Evolutionary conservation across 257 asterid species (phyloP), one percentile per base, ranked within the genome.

Genomic region (Solanum ossicruentum): DNA sequence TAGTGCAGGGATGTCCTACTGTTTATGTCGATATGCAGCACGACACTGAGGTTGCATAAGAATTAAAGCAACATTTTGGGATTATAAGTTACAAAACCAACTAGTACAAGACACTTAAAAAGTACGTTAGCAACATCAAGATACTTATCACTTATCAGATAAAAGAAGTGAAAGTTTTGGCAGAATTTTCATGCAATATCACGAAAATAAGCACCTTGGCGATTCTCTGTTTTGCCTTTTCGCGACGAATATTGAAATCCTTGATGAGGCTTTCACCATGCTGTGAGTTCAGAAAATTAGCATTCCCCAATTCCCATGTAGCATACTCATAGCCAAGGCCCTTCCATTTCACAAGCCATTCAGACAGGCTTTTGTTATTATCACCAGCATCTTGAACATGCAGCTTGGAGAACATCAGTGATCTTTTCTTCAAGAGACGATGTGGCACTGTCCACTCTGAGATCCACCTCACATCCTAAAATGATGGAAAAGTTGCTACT

Each of bases 301-400:
- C 86, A 85, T 85, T 89, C 84, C 91, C 97, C 69, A 92, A 85
- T 89, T 93, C 97, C 97, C 97, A 93, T 7, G 96, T 89, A 73
- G 92, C 91, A 89, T 89, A 87, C 84, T 89, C 91, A 90, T 92
- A 91, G 83, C 73, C 89, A 88, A 92, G 96, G 88, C 92, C 92
- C 86, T 80, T 47, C 97, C 97, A 93, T 88, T 91, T 92, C 85
- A 93, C 95, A 88, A 93, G 95, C 96, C 97, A 93, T 86, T 93
- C 97, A 56, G 47, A 86, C 70, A 88, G 88, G 87, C 95, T 89
- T 21, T 84, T 88, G 61, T 84, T 86, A 67, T 89, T 88, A 82
- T 57, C 89, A 84, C 83, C 84, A 69, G 88, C 18, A 55, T 91
- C 85, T 15, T 86, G 85, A 66, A 89, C 89, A 82, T 89, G 86